A percentile compares a stretch with the other conserved stretches of the same genome.
Conservation (phyloP, 495 filamentous ascomycete species). For the Hypoxylon cercidicola region DNA sequence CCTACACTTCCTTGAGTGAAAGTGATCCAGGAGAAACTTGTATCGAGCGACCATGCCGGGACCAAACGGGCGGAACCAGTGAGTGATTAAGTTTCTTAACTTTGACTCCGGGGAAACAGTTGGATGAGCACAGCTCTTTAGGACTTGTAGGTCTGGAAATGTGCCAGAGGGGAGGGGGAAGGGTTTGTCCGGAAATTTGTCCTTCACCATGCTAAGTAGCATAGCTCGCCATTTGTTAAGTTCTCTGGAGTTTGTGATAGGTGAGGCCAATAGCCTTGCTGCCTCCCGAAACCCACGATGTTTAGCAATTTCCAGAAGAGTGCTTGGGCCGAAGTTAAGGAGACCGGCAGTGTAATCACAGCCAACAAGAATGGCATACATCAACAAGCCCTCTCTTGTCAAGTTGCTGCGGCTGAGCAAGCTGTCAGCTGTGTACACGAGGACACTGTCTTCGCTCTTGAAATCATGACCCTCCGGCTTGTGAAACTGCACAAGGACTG, state of each 20-base stretch:
- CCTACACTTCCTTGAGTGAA: conserved; percentile 24
- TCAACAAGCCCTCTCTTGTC: conserved; percentile 29
- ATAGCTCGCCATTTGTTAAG: conserved; percentile 36
- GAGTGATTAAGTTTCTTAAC: conserved; percentile 10
- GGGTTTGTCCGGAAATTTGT: conserved; percentile 15
- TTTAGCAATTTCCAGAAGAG: conserved; percentile 24
- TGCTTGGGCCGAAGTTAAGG: conserved; percentile 9
- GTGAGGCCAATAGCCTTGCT: conserved; percentile 13
- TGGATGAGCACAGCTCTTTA: conserved; percentile 13
- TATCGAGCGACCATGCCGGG: conserved; percentile 19
- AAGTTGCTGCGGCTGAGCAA: conserved; percentile 19
- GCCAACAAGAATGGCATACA: conserved; percentile 37
- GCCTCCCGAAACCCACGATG: conserved; percentile 27
- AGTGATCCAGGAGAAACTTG: conserved; percentile 29
- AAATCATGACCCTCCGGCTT: conserved; percentile 33
- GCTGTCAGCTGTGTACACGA: conserved; percentile 26
- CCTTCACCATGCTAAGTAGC: conserved; percentile 20
- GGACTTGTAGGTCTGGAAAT: conserved; percentile 19
- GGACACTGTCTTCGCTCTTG: conserved; percentile 18
- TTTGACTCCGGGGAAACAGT: conserved; percentile 24
- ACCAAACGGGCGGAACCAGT: conserved; percentile 36
- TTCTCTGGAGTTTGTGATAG: conserved; percentile 12
- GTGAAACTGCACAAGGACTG: conserved; percentile 36
- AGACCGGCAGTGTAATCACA: conserved; percentile 32
- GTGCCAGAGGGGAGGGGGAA: conserved; percentile 17